Evolutionary conservation across 2,329 filamentous ascomycete species (phyloP), one percentile per base, ranked within the genome.

Genomic region (Aureobasidium mangrovei): DNA sequence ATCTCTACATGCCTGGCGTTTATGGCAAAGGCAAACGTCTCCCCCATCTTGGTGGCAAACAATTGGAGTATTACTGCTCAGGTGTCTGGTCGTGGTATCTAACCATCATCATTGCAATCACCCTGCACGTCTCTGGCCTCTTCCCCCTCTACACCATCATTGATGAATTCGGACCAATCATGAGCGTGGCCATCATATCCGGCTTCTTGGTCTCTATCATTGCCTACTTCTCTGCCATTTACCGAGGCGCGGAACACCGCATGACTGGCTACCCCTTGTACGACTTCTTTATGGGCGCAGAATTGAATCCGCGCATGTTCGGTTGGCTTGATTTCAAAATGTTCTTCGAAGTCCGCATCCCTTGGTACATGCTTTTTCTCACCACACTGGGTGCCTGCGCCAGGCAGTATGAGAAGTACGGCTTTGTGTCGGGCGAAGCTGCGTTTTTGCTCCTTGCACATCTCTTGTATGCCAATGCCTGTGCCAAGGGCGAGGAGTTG

Each of bases 51-150:
- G 83, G 82, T 55, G 87, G 87, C 63, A 85, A 88, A 76, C 86
- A 91, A 73, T 79, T 96, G 57, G 78, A 79, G 58, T 96, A 96
- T 76, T 94, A 89, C 74, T 96, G 91, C 79, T 94, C 89, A 33
- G 91, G 82, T 57, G 83, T 89, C 64, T 79, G 77, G 72, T 91
- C 86, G 55, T 87, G 93, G 68, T 95, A 94, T 72, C 79, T 83
- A 29, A 95, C 86, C 59, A 84, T 95, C 60, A 74, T 75, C 5
- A 71, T 88, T 35, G 81, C 83, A 32, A 74, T 79, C n/a, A 70
- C 66, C 3, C 78, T 95, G 51, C 90, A 96, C 71, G 81, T 85
- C 63, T 84, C 82, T 10, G 88, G 87, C 27, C 60, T 87, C 54
- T 95, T 95, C 77, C 86, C 83, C 58, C 76, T 95, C 45, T 91